These are phyloP conservation scores for Chenopodium formosanum DNA, from an alignment of 148 eudicot species.

Conservation along the genomic window DNA sequence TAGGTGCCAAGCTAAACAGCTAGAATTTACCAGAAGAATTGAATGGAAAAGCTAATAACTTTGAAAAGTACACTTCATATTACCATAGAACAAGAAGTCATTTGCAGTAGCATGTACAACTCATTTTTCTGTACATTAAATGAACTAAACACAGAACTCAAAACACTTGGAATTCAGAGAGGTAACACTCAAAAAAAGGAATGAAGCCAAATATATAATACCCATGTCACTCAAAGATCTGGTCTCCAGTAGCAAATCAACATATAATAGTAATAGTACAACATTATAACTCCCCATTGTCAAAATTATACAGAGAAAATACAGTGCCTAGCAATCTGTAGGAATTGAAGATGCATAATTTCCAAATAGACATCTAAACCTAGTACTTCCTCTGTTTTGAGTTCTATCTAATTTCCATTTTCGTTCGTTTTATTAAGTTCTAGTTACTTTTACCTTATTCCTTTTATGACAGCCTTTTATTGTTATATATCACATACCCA, in stretches of 20 bases:
- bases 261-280: background rate
- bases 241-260: background rate
- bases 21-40: background rate
- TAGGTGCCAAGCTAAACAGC: background rate
- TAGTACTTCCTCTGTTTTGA: too few species aligned
- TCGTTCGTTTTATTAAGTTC: too few species aligned
- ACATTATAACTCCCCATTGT: background rate
- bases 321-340: background rate
- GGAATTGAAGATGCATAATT: background rate
- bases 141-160: background rate
- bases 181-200: too few species aligned
- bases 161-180: background rate
- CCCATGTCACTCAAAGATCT: conserved; percentile 6
- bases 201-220: background rate
- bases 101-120: background rate
- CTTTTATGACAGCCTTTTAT: too few species aligned
- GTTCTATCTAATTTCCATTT: too few species aligned
- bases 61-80: background rate
- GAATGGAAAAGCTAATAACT: background rate
- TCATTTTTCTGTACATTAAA: background rate
- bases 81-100: background rate
- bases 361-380: too few species aligned
- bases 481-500: too few species aligned
- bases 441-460: too few species aligned
- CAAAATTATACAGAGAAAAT: too few species aligned